Evolutionary conservation across 768 basidiomycete genomes (phyloP).

Genomic region (Amyloporia xantha): DNA sequence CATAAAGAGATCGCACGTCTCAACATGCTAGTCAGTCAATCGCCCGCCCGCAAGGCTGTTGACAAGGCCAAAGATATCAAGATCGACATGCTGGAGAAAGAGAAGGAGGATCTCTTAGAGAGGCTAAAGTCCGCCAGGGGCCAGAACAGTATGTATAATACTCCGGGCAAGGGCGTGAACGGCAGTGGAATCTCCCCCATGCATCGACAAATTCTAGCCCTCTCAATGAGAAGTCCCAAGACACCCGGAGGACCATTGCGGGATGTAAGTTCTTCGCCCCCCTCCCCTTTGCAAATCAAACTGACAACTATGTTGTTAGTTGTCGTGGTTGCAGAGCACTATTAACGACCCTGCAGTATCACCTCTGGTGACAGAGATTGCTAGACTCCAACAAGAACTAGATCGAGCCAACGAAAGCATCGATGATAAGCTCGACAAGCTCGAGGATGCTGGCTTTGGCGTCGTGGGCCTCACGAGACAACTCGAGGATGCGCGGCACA

Average conservation of each 20-base stretch:
- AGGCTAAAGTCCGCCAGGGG: constrained; percentile 54
- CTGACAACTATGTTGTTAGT: constrained; percentile 28
- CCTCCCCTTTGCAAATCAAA: no score
- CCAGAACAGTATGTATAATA: constrained; percentile 45
- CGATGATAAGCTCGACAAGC: constrained; percentile 81
- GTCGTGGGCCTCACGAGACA: constrained; percentile 65
- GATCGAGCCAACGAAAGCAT: constrained; percentile 77
- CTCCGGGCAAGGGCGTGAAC: constrained; percentile 50
- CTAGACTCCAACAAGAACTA: constrained; percentile 66
- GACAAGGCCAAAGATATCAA: constrained; percentile 70
- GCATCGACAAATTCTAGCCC: constrained; percentile 61
- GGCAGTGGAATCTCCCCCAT: constrained; percentile 64
- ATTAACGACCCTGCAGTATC: constrained; percentile 48
- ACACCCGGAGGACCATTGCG: constrained; percentile 74
- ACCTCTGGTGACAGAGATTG: constrained; percentile 67
- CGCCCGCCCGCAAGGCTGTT: constrained; percentile 70
- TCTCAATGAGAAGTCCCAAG: constrained; percentile 63
- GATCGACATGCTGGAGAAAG: constrained; percentile 69
- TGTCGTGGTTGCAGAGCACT: constrained; percentile 69
- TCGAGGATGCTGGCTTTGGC: constrained; percentile 74
- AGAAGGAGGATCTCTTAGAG: constrained; percentile 71
- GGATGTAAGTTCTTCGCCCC: constrained; percentile 66
- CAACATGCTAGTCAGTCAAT: constrained; percentile 59
- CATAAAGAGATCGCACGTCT: constrained; percentile 69
- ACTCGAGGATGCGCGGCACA: constrained; percentile 62